phyloP scores from a whole-genome alignment of 1,284 basidiomycete species.

The Vanrija sp. region DNA sequence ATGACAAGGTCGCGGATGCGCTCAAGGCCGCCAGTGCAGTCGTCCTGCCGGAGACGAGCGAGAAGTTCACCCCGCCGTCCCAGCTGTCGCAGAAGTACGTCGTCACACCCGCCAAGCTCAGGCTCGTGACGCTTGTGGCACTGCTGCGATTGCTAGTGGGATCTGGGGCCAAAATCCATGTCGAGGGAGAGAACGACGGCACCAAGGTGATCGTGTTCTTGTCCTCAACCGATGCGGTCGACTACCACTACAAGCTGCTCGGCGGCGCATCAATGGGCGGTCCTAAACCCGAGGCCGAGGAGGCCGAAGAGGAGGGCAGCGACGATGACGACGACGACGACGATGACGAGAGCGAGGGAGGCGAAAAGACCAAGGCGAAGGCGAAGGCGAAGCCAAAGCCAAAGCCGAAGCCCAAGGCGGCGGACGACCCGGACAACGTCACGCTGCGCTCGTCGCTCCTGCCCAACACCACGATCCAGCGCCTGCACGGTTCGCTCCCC shows the following conservation, averaged over 20 bases:
- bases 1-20: conserved; percentile 21
- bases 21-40: conserved; percentile 23
- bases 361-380: conserved; percentile 9
- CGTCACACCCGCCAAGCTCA: conserved; percentile 85
- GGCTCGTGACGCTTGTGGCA: conserved; percentile 84
- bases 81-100: conserved; percentile 93
- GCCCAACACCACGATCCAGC: conserved; percentile 74
- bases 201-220: conserved; percentile 84
- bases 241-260: conserved; percentile 91
- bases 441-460: conserved; percentile 69
- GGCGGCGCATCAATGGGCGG: conserved; percentile 70
- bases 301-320: conserved; percentile 30
- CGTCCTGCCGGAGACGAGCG: conserved; percentile 25
- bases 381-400: conserved; percentile 15
- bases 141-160: conserved; percentile 72
- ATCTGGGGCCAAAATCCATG: conserved; percentile 20
- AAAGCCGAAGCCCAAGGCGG: conserved; percentile 24
- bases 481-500: conserved; percentile 91
- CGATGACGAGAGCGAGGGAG: conserved; percentile 16
- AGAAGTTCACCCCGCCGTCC: conserved; percentile 84
- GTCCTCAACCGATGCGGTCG: conserved; percentile 94
- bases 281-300: conserved; percentile 29
- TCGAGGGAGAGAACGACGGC: conserved; percentile 24
- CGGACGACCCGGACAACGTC: conserved; percentile 49
- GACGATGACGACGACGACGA: conserved; percentile 16